These are phyloP conservation scores for Aspergillus mulundensis DNA, from an alignment of 495 filamentous ascomycete species.

Conservation along the genomic window DNA sequence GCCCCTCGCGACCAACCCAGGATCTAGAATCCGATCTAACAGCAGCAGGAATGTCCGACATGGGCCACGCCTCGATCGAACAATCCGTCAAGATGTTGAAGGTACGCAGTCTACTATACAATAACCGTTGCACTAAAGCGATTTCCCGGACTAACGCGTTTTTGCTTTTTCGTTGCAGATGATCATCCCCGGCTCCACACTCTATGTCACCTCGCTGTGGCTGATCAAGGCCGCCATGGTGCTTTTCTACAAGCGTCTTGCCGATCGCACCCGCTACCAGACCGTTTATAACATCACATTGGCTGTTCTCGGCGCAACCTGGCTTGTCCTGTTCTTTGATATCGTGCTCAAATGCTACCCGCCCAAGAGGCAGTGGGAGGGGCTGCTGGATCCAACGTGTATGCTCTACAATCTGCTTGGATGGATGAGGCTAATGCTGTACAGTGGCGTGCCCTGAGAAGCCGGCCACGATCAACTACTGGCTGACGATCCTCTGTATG, in stretches of 20 bases:
- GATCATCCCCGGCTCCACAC: conserved; percentile 25
- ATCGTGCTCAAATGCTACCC: conserved; percentile 25
- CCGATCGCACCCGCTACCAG: conserved; percentile 23
- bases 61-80: conserved; percentile 6
- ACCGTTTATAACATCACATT: conserved; percentile 22
- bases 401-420: conserved; percentile 1
- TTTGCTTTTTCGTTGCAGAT: conserved; percentile 10
- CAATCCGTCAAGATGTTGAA: conserved; percentile 22
- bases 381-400: conserved; percentile 11
- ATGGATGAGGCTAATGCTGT: neutral
- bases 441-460: conserved; percentile 16
- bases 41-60: conserved; percentile 21
- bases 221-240: conserved; percentile 25
- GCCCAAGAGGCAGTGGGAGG: conserved; percentile 15
- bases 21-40: neutral
- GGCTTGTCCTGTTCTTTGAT: conserved; percentile 23
- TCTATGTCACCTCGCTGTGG: conserved; percentile 24
- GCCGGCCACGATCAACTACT: conserved; percentile 19
- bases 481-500: conserved; percentile 25
- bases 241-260: conserved; percentile 24
- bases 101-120: conserved; percentile 4
- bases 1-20: neutral
- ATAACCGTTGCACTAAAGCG: too few relatives aligned
- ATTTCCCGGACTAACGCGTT: neutral
- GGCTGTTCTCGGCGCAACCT: conserved; percentile 18